phyloP scores from a whole-genome alignment of 192 early-diverging fungal species.

The Mortierella alpina region DNA sequence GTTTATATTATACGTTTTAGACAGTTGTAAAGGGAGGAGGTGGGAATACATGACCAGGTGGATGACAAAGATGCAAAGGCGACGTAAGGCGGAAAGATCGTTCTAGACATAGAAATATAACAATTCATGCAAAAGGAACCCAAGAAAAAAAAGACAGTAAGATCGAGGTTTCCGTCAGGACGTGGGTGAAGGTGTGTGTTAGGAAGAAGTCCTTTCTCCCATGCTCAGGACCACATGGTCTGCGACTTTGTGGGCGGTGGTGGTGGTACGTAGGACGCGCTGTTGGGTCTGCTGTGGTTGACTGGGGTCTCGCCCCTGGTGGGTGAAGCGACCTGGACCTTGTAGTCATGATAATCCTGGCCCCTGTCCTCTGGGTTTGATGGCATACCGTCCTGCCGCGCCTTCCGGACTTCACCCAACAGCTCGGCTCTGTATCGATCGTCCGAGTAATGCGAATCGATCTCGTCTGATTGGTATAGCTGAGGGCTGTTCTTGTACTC shows the following conservation, averaged over 20 bases:
- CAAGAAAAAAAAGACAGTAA: not conserved
- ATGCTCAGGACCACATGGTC: constrained; percentile 23
- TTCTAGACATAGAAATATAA: no score
- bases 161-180: not conserved
- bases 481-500: not conserved
- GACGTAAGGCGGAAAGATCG: no score
- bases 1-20: no score
- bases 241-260: constrained; percentile 5
- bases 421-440: constrained; percentile 36
- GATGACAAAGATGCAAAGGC: no score
- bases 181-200: no score
- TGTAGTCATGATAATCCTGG: constrained; percentile 28
- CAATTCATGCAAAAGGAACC: no score
- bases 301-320: not conserved
- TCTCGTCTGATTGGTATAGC: constrained; percentile 2
- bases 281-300: not conserved
- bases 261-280: constrained; percentile 16
- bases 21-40: no score
- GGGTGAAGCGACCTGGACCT: constrained; percentile 19
- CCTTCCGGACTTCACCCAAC: constrained; percentile 31
- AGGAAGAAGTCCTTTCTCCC: not conserved
- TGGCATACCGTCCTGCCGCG: not conserved
- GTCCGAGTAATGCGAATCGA: constrained; percentile 37
- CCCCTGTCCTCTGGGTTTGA: not conserved
- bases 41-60: no score